These are phyloP conservation scores for Flaveria bidentis DNA, from an alignment of 129 eudicot species.

Conservation along the genomic window DNA sequence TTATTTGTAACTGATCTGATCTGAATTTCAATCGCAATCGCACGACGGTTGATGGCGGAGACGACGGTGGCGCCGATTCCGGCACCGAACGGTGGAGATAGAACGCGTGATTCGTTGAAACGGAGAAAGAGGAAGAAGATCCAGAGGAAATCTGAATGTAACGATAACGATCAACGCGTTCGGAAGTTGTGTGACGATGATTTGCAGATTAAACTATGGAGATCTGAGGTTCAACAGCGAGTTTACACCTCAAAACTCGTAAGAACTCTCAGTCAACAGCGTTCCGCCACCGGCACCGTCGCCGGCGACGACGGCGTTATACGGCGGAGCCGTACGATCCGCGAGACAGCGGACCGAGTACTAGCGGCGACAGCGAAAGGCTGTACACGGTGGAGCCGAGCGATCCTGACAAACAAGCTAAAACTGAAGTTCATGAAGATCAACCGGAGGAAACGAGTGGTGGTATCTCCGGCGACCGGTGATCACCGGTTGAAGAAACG, in stretches of 20 bases:
- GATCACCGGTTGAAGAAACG: slow-evolving; percentile 30
- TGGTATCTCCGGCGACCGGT: slow-evolving; percentile 30
- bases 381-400: slow-evolving; percentile 70
- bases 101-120: slow-evolving; percentile 39
- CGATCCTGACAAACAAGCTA: slow-evolving; percentile 53
- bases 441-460: slow-evolving; percentile 37
- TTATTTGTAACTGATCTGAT: slow-evolving; percentile 11
- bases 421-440: slow-evolving; percentile 36
- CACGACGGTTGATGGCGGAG: slow-evolving; percentile 3
- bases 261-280: slow-evolving; percentile 42
- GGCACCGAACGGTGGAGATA: slow-evolving; percentile 18
- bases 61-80: slow-evolving; percentile 47
- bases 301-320: slow-evolving; percentile 18
- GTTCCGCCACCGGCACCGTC: slow-evolving; percentile 38
- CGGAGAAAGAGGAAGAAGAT: slow-evolving; percentile 50
- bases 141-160: slow-evolving; percentile 1
- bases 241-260: slow-evolving; percentile 57
- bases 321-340: slow-evolving; percentile 39
- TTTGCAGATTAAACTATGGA: slow-evolving; percentile 38
- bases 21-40: no score
- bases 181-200: slow-evolving; percentile 9
- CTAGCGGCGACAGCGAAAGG: slow-evolving; percentile 70
- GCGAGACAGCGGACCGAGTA: slow-evolving; percentile 63
- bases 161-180: slow-evolving; percentile 1
- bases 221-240: slow-evolving; percentile 40